phyloP scores from a whole-genome alignment of 2,329 filamentous ascomycete species.

The Didymella lethalis region DNA sequence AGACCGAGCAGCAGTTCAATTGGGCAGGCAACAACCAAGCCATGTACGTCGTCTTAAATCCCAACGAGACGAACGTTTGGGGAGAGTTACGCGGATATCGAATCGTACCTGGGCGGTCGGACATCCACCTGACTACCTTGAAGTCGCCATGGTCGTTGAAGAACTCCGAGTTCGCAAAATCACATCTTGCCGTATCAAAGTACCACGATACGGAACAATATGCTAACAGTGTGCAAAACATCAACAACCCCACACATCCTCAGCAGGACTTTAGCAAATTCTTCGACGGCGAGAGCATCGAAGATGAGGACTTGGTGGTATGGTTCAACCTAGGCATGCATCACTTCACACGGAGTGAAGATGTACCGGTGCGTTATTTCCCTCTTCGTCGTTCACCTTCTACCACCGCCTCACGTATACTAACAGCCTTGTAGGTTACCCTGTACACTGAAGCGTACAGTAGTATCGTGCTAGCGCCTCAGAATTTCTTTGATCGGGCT shows the following conservation, averaged over 20 bases:
- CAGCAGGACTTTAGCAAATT: conserved; percentile 60
- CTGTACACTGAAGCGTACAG: conserved; percentile 33
- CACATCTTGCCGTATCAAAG: conserved; percentile 49
- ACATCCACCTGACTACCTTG: conserved; percentile 48
- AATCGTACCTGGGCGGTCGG: conserved; percentile 42
- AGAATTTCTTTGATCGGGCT: conserved; percentile 36
- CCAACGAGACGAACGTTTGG: conserved; percentile 57
- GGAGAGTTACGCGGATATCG: conserved; percentile 63
- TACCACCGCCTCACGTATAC: neutral
- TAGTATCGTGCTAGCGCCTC: conserved; percentile 31
- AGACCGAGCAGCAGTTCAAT: conserved; percentile 57
- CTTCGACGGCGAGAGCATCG: conserved; percentile 57
- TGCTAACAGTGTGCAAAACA: conserved; percentile 48
- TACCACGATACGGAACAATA: conserved; percentile 58
- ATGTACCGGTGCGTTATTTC: conserved; percentile 13
- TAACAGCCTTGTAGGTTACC: conserved; percentile 18
- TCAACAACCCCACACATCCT: conserved; percentile 46
- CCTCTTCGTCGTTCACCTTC: neutral
- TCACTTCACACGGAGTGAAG: conserved; percentile 29
- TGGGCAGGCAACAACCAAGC: conserved; percentile 58
- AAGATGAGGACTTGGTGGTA: conserved; percentile 54
- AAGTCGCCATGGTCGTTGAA: conserved; percentile 48
- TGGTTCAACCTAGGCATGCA: conserved; percentile 63
- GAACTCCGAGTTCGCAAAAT: conserved; percentile 48
- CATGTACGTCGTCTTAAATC: conserved; percentile 62